Base-by-base conservation (phyloP, 164 flowering plant genomes). In the Liriodendron chinense region DNA sequence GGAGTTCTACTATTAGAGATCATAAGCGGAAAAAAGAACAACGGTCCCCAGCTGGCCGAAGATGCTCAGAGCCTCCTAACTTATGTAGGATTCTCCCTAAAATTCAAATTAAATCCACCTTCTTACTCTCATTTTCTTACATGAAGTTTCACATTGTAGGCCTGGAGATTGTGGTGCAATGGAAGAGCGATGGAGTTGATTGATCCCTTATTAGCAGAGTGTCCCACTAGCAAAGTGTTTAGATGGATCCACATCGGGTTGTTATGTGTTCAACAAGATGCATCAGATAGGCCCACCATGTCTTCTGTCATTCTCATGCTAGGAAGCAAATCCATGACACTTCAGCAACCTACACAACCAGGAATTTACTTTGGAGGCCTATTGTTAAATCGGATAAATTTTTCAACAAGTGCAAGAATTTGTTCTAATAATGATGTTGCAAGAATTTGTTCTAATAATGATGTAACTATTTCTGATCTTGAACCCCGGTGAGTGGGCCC, bases 1-100 rank as follows among this genome's bases (percentile, higher is more conserved):
- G 84, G 82, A 10, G 80, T 82, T 10, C 23, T 82, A 7, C 24
- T 79, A 26, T 74, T 79, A 7, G 84, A 82, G 64, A 77, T 79
- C 23, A 9, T 79, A 24, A 82, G 80, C 23, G 84, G 82, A 25
- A 72, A 68, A 25, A 74, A 24, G 68, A 79, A 70, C 26, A 82
- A 16, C 13, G 53, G 70, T 2, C 76, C 61, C 49, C 67, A 71
- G 26, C 22, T 61, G 7, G 22, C 64, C 16, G 68, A 67, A 5
- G 68, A 67, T n/a, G 72, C 61, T 43, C 71, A 69, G 6, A 76
- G n/a, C 65, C 73, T 81, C 24, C 56, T 76, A 1, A 61, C 73
- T n/a, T 75, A 72, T 78, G 85, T 82, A 75, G 21, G 84, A 23
- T 8, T 24, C 22, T 61, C 64, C 64, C 64, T 9, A 34, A 34